Percentiles rank a stretch among this genome's conserved stretches.
phyloP scores from a whole-genome alignment of 768 basidiomycete species.

The Tephrocybe sp. region DNA sequence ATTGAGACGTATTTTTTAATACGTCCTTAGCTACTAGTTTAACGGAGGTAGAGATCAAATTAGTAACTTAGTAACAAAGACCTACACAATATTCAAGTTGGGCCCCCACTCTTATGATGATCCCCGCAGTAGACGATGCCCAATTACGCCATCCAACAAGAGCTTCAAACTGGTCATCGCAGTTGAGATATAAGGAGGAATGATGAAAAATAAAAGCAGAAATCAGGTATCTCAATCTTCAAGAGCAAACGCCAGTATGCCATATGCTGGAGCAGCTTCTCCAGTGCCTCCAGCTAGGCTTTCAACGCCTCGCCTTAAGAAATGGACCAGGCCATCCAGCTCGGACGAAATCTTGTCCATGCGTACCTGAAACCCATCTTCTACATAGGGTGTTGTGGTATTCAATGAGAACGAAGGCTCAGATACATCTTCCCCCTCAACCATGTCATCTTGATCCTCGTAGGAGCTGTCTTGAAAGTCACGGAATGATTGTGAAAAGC shows the following conservation, averaged over 20 bases:
- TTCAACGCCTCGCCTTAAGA: constrained; percentile 69
- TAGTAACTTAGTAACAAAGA: too few relatives aligned
- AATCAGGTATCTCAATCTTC: constrained; percentile 76
- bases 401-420: constrained; percentile 43
- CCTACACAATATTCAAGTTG: too few relatives aligned
- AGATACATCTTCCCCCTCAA: constrained; percentile 23
- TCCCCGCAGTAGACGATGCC: too few relatives aligned
- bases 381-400: constrained; percentile 34
- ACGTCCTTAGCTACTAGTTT: too few relatives aligned
- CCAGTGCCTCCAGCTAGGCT: constrained; percentile 61
- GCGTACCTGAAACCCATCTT: constrained; percentile 47
- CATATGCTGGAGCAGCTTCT: constrained; percentile 64
- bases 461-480: constrained; percentile 43
- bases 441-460: constrained; percentile 43
- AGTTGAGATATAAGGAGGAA: background rate
- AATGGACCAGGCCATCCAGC: constrained; percentile 69
- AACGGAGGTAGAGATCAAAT: too few relatives aligned
- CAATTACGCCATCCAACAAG: too few relatives aligned
- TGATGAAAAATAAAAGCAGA: constrained; percentile 10
- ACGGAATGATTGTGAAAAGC: constrained; percentile 48
- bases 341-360: constrained; percentile 69
- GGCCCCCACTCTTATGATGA: too few relatives aligned
- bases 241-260: constrained; percentile 70
- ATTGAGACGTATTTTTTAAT: too few relatives aligned
- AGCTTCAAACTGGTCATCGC: too few relatives aligned